Conservation (phyloP, 441 rosid genomes). For the Populus hybrid region DNA sequence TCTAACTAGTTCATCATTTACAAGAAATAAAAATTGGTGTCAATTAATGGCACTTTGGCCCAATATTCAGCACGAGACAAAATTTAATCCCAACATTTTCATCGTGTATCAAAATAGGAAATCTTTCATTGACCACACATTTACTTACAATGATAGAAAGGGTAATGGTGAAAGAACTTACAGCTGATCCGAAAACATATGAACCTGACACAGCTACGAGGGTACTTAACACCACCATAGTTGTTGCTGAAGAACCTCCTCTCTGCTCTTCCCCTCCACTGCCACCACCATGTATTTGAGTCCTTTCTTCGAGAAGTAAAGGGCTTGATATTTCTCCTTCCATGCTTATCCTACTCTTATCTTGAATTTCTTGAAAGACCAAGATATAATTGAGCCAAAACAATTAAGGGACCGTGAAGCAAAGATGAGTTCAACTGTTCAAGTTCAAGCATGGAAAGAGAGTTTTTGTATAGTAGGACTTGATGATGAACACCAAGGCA, state of each 20-base stretch:
- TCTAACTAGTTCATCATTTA: not conserved
- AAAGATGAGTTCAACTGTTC: not conserved
- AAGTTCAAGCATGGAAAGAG: not conserved
- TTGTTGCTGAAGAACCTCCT: conserved; percentile 32
- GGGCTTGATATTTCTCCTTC: conserved; percentile 21
- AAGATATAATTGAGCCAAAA: not conserved
- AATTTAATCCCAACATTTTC: not conserved
- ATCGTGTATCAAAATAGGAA: not conserved
- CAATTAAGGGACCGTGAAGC: not conserved
- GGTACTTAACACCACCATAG: conserved; percentile 38
- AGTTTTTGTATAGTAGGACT: not conserved
- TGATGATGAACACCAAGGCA: not conserved
- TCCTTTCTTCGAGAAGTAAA: conserved; percentile 23
- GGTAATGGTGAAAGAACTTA: conserved; percentile 16
- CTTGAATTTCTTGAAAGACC: not conserved
- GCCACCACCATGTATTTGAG: conserved; percentile 8
- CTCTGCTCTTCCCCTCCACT: conserved; percentile 2
- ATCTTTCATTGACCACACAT: not conserved
- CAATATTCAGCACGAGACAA: not conserved
- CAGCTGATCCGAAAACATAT: conserved; percentile 46
- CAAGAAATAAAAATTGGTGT: not conserved
- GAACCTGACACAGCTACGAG: conserved; percentile 59
- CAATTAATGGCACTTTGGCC: not conserved
- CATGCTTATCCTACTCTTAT: conserved; percentile 14
- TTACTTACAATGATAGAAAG: not conserved